Evolutionary conservation across 176 grass and related monocot genomes (phyloP), one percentile per base, ranked within the genome.

Genomic region (Poa annua): DNA sequence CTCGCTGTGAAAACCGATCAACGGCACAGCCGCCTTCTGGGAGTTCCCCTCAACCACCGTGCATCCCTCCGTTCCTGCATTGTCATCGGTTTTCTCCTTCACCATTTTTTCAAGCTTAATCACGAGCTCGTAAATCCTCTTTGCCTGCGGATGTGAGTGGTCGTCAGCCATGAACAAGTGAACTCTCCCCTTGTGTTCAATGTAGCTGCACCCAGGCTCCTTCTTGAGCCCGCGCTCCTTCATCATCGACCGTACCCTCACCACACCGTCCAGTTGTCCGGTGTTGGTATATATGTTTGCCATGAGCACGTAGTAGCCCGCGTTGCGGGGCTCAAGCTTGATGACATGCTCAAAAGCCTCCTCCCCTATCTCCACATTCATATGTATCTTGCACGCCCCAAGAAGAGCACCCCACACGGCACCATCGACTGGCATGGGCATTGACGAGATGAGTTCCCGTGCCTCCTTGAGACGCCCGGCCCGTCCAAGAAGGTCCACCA

Each of bases 151-250:
- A 38, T 94, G 89, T 8, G 89, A 94, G 74, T 89, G 87, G 63
- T 94, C 92, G 33, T 94, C 89, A n/a, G 92, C 92, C 92, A 88
- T 88, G 85, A 94, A 94, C 13, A 94, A 80, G 68, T 92, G 92
- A 72, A 92, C 75, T 50, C 50, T 80, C 19, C 92, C 87, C 63
- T 84, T 75, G 57, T 85, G 65, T 26, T 92, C 92, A 13, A 94
- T 19, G 48, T 92, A 92, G 83, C 89, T 94, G 41, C 85, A 94
- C 5, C 92, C 92, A 7, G 92, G 87, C 32, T 92, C 92, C 82
- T 94, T 94, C 89, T 81, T 92, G 61, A 94, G 74, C n/a, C 89
- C 79, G 2, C 82, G 83, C 53, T 78, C 45, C 76, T 35, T 94
- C 89, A 92, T 94, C 85, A 90, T 88, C 11, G 75, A 26, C 3